phyloP scores from a whole-genome alignment of 2,329 filamentous ascomycete genomes.

The Phialophora chinensis region DNA sequence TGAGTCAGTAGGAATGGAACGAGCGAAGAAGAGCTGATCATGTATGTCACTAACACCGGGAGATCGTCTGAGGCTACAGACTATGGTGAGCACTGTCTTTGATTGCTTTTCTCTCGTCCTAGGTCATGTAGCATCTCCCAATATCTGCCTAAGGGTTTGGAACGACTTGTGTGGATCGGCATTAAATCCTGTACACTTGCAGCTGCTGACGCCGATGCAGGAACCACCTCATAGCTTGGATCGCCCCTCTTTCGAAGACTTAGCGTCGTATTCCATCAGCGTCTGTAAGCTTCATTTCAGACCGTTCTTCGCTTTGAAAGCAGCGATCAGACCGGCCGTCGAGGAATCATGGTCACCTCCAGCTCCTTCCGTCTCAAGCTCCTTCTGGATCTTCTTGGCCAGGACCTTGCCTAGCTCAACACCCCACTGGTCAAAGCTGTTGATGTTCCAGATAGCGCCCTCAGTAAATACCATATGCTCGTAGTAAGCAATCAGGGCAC shows the following conservation, averaged over 20 bases:
- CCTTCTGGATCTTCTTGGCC: constrained; percentile 86
- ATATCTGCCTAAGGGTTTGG: not conserved
- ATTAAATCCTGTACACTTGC: not conserved
- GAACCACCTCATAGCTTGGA: not conserved
- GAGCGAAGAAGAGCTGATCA: not conserved
- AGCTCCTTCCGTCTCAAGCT: constrained; percentile 78
- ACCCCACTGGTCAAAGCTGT: constrained; percentile 99
- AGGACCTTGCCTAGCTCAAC: constrained; percentile 96
- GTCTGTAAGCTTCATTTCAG: constrained; percentile 33
- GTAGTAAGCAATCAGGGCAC: constrained; percentile 97
- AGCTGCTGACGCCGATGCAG: not conserved
- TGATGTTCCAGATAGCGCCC: constrained; percentile 98
- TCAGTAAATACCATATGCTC: constrained; percentile 98
- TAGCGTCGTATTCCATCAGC: not conserved
- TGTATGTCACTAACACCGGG: too few relatives aligned
- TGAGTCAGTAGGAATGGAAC: not conserved
- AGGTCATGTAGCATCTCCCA: constrained; percentile 3
- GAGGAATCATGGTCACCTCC: constrained; percentile 79
- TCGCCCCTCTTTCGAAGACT: not conserved
- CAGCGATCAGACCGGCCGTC: constrained; percentile 85
- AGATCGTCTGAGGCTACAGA: not conserved
- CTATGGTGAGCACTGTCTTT: constrained; percentile 11
- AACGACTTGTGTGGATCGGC: not conserved
- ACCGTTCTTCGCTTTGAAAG: constrained; percentile 80
- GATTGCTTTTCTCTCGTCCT: constrained; percentile 12